phyloP scores from a whole-genome alignment of 2,329 filamentous ascomycete genomes.

The Annulohypoxylon truncatum region DNA sequence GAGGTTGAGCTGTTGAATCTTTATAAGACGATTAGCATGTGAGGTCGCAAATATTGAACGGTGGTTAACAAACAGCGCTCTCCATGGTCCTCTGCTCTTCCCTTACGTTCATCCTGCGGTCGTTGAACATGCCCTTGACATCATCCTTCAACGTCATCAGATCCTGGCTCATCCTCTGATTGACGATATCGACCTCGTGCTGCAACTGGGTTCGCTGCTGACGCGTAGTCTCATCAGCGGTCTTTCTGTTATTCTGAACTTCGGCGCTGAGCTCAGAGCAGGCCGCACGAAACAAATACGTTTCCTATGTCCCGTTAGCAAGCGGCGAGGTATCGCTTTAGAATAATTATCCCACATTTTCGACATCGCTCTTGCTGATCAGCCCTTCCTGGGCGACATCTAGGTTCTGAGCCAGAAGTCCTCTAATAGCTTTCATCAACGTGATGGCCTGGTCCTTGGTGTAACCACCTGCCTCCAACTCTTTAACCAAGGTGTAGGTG shows the following conservation, averaged over 20 bases:
- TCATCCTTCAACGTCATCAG: slow-evolving; percentile 85
- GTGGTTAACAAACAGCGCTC: slow-evolving; percentile 69
- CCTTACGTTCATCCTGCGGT: slow-evolving; percentile 90
- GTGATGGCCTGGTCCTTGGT: slow-evolving; percentile 79
- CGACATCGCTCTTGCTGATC: slow-evolving; percentile 90
- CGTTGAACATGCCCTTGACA: slow-evolving; percentile 95
- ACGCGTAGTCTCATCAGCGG: slow-evolving; percentile 82
- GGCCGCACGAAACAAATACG: slow-evolving; percentile 92
- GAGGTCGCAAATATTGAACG: background rate
- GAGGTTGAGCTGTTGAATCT: slow-evolving; percentile 95
- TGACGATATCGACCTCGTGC: slow-evolving; percentile 94
- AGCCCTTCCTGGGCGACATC: slow-evolving; percentile 82
- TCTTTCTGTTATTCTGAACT: slow-evolving; percentile 79
- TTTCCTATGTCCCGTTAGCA: slow-evolving; percentile 64
- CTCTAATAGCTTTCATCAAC: slow-evolving; percentile 91
- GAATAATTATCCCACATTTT: slow-evolving; percentile 67
- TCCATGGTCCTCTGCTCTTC: slow-evolving; percentile 89
- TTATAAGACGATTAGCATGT: slow-evolving; percentile 15
- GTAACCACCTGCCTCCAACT: slow-evolving; percentile 79
- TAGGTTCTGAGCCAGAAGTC: slow-evolving; percentile 80
- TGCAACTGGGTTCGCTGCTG: slow-evolving; percentile 87
- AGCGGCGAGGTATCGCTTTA: slow-evolving; percentile 16
- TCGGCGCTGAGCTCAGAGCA: slow-evolving; percentile 93
- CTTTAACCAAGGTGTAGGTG: slow-evolving; percentile 87
- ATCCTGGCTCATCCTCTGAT: slow-evolving; percentile 87